Evolutionary conservation across 2,329 filamentous ascomycete genomes (phyloP), one percentile per base, ranked within the genome.

Genomic region (Colletotrichum caudatum): DNA sequence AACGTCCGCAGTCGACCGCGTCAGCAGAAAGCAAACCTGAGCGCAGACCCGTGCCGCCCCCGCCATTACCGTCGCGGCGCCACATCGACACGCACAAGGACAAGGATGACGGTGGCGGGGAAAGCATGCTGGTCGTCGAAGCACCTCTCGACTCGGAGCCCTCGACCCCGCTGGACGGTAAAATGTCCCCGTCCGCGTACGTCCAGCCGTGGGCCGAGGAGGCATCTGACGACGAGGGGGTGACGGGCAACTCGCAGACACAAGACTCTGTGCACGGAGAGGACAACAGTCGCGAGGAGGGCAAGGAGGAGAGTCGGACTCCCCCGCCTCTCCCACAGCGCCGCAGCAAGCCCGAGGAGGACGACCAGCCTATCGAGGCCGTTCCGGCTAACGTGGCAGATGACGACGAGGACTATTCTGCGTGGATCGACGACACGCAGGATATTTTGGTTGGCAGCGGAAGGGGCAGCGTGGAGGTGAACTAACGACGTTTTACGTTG

Each of bases 71-170:
- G 5, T 84, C 82, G 23, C 78, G 84, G 57, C 80, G 83, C 51
- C 80, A 82, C 58, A 76, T 79, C 41, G 80, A 80, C 8, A 78
- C 77, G 41, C 78, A 46, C 77, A 83, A 18, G 78, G 81, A 14
- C 75, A 77, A 18, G 7, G 59, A 60, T 7, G 80, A 82, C 12
- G 78, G 77, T 35, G 76, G 80, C 9, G 78, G 77, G 1, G 84
- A 85, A 8, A 87, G 91, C 70, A 79, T 93, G 51, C 82, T 93
- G 5, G 87, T 93, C 20, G 90, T 93, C 16, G 87, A 88, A 69
- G 91, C 90, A 1, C 91, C 91, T 0, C 82, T 83, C 14, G 90
- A 92, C 72, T 92, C 90, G 5, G 86, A 89, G 71, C 88, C 89
- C 2, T 82, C 82, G 2, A 88, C 87, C 6, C 88, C 89, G 1